Evolutionary conservation across 2,329 filamentous ascomycete species (phyloP), one percentile per base, ranked within the genome.

Genomic region (Hymenoscyphus albidus): DNA sequence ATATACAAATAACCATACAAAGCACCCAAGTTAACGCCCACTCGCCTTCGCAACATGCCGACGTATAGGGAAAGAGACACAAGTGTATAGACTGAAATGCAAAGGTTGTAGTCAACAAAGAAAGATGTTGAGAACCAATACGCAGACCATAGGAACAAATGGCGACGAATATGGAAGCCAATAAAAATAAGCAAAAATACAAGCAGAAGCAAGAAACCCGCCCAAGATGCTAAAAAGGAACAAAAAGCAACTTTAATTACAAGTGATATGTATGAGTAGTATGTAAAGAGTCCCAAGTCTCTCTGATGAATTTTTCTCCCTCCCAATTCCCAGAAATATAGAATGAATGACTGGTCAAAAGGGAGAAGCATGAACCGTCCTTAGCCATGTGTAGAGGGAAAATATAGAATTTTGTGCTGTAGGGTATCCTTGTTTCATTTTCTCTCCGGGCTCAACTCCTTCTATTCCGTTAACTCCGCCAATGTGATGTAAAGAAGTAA

Each of bases 401-500:
- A 12, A 51, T 12, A 22, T 4, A 51, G 7, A 51, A 51, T 7
- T 27, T 51, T 51, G 44, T 51, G 44, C 44, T 51, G 44, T 18
- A 18, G 44, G 44, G 44, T 51, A 51, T 51, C 44, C 44, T 51
- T 18, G 22, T 51, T 51, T 51, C 44, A 51, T 51, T 51, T 51
- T 35, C 22, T 51, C 44, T 51, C 22, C 44, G 22, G 18, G n/a
- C 44, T 51, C 44, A 51, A 10, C 35, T 35, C 10, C 44, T n/a
- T 51, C 44, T 6, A 51, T 51, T 51, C 44, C 44, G 22, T 51
- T 51, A 51, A 51, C 44, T 51, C 44, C 44, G 44, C 44, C 44
- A 51, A 51, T 51, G 44, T 51, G 18, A 9, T 18, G n/a, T 22
- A 16, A 7, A 51, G 44, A 51, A 51, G 44, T 18, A 51, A 22